phyloP scores from a whole-genome alignment of 2,329 filamentous ascomycete genomes.

The Aspergillus brasiliensis region DNA sequence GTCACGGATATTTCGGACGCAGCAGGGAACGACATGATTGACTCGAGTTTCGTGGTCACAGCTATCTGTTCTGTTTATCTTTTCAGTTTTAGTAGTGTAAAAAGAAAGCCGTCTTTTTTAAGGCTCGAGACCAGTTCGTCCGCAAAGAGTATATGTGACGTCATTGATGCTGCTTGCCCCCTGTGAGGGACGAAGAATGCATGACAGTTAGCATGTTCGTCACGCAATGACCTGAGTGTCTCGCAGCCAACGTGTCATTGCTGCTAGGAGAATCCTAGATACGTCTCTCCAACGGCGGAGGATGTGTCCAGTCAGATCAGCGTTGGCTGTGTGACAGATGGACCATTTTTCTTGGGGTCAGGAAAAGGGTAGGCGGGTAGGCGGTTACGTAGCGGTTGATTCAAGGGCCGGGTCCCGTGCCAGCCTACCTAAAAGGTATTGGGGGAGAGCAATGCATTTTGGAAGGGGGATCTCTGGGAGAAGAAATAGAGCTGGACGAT shows the following conservation, averaged over 20 bases:
- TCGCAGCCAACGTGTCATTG: not conserved
- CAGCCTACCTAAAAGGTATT: not conserved
- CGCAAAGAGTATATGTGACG: not conserved
- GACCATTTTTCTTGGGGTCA: not conserved
- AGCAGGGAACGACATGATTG: conserved; percentile 42
- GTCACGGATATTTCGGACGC: conserved; percentile 59
- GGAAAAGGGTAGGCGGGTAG: not conserved
- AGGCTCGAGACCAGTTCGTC: not conserved
- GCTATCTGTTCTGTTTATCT: not conserved
- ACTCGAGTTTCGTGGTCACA: not conserved
- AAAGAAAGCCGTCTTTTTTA: not conserved
- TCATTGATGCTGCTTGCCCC: not conserved
- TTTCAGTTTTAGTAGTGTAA: not conserved
- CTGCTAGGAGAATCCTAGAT: not conserved
- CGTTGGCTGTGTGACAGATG: not conserved
- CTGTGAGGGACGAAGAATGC: too few species aligned
- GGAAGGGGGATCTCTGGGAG: not conserved
- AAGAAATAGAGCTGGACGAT: not conserved
- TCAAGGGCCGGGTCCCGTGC: conserved; percentile 1
- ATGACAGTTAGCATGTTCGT: too few species aligned
- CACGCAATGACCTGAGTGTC: too few species aligned
- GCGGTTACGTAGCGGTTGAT: not conserved
- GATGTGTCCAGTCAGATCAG: not conserved
- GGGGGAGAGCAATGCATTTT: too few species aligned
- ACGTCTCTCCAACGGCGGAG: not conserved